phyloP scores from a whole-genome alignment of 2,329 filamentous ascomycete genomes.

The Passalora sequoiae region DNA sequence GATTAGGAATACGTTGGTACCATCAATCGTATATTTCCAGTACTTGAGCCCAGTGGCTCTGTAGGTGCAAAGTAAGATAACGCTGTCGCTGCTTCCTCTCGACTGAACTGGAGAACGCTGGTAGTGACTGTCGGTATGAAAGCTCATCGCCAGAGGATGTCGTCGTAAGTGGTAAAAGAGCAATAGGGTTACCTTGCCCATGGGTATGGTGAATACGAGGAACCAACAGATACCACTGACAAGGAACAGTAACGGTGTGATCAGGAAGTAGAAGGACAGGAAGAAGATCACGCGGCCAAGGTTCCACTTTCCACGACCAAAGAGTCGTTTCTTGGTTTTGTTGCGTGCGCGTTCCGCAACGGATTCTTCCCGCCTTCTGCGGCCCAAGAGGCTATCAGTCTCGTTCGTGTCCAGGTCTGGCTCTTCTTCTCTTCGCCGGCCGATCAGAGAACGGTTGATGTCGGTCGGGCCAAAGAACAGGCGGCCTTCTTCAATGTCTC shows the following conservation, averaged over 20 bases:
- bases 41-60: constrained; percentile 90
- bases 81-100: constrained; percentile 44
- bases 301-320: constrained; percentile 94
- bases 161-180: constrained; percentile 86
- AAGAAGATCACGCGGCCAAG: constrained; percentile 93
- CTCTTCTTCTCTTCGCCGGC: constrained; percentile 78
- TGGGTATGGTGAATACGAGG: constrained; percentile 94
- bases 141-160: constrained; percentile 86
- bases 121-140: constrained; percentile 77
- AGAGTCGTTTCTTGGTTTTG: constrained; percentile 71
- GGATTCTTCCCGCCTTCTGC: constrained; percentile 31
- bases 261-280: constrained; percentile 86
- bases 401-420: constrained; percentile 71
- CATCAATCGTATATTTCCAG: constrained; percentile 99
- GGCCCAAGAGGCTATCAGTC: constrained; percentile 80
- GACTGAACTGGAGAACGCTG: constrained; percentile 61
- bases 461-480: constrained; percentile 86
- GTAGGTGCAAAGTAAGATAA: constrained; percentile 93
- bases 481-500: constrained; percentile 89
- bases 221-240: constrained; percentile 92
- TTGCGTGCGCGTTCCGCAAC: constrained; percentile 22
- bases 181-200: constrained; percentile 90
- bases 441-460: constrained; percentile 69
- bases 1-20: constrained; percentile 98
- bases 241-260: constrained; percentile 78